Evolutionary conservation across 176 grass and related monocot species (phyloP).

Genomic region (Ensete ventricosum): DNA sequence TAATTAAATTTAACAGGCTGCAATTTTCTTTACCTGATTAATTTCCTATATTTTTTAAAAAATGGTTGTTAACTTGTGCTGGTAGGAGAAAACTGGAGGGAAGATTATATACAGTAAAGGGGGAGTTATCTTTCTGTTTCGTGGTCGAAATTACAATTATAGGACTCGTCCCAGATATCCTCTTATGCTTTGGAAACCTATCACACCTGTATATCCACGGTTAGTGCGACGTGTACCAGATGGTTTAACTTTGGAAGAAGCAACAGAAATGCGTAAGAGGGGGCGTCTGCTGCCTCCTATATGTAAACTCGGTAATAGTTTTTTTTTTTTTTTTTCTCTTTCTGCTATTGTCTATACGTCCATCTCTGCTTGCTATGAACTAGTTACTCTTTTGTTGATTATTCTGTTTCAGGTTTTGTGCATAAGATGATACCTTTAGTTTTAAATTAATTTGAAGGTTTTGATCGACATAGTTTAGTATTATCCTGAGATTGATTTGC

Average conservation of each 20-base stretch:
- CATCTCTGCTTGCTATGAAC: background rate
- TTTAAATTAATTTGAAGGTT: constrained; percentile 1
- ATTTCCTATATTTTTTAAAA: background rate
- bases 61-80: constrained; percentile 5
- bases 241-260: constrained; percentile 68
- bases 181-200: constrained; percentile 91
- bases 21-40: background rate
- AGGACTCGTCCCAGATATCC: constrained; percentile 60
- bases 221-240: constrained; percentile 63
- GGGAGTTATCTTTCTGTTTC: constrained; percentile 79
- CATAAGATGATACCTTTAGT: background rate
- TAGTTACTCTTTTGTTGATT: background rate
- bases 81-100: constrained; percentile 81
- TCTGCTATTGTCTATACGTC: background rate
- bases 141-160: constrained; percentile 88
- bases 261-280: constrained; percentile 41
- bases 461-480: background rate
- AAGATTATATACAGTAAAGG: constrained; percentile 72
- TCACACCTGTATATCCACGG: constrained; percentile 68
- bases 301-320: constrained; percentile 63
- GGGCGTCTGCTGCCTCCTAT: constrained; percentile 54
- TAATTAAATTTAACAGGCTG: background rate
- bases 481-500: background rate
- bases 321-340: background rate
- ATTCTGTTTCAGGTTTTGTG: background rate